These are phyloP conservation scores for Ceratocystis eucalypticola DNA, from an alignment of 2,329 filamentous ascomycete genomes.

Conservation along the genomic window DNA sequence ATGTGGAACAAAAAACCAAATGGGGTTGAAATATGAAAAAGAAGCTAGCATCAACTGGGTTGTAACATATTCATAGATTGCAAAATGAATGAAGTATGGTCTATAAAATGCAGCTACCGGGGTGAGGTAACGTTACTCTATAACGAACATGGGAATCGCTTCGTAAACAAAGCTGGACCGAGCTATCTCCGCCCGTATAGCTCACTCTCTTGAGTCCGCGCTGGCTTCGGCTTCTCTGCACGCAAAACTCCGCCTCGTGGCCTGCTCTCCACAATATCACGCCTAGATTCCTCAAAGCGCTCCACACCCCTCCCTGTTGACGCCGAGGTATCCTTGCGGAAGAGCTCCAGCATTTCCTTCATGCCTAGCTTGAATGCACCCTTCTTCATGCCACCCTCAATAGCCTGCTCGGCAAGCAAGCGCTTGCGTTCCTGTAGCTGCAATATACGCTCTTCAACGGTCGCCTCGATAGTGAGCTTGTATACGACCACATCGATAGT, in stretches of 20 bases:
- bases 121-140: too few relatives aligned
- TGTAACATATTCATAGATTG: too few relatives aligned
- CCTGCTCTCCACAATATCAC: constrained; percentile 18
- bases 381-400: constrained; percentile 66
- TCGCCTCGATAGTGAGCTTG: constrained; percentile 74
- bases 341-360: constrained; percentile 85
- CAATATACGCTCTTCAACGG: constrained; percentile 89
- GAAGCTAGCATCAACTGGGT: too few relatives aligned
- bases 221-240: constrained; percentile 5
- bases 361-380: constrained; percentile 70
- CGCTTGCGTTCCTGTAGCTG: constrained; percentile 89
- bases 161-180: too few relatives aligned
- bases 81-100: too few relatives aligned
- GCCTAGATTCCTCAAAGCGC: background rate
- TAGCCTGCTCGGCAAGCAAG: constrained; percentile 76
- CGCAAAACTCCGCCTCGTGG: constrained; percentile 24
- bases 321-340: constrained; percentile 40
- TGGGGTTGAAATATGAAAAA: too few relatives aligned
- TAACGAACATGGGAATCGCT: too few relatives aligned
- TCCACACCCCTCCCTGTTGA: constrained; percentile 13
- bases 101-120: too few relatives aligned
- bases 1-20: too few relatives aligned
- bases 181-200: constrained; percentile 34
- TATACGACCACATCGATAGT: constrained; percentile 91
- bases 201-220: constrained; percentile 28